phyloP scores from a whole-genome alignment of 495 filamentous ascomycete genomes.

The Aspergillus wentii region DNA sequence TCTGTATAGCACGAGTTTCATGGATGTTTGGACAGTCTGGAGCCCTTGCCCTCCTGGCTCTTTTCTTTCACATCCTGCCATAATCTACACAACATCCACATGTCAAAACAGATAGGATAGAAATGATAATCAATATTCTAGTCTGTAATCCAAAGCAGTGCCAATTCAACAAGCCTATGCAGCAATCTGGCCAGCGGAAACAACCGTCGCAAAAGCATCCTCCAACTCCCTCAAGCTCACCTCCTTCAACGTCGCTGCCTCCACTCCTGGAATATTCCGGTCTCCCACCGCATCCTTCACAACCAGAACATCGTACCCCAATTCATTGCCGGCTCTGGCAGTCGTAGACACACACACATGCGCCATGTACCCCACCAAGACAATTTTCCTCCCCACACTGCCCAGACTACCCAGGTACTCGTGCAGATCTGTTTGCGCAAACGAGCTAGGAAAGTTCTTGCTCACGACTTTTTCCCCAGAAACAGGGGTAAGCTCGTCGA shows the following conservation, averaged over 20 bases:
- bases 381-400: conserved; percentile 40
- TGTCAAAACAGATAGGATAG: no score
- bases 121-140: no score
- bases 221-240: conserved; percentile 39
- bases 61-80: no score
- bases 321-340: conserved; percentile 46
- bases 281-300: conserved; percentile 55
- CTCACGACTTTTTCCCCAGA: conserved; percentile 40
- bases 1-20: no score
- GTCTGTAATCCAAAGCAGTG: no score
- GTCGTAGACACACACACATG: conserved; percentile 62
- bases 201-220: conserved; percentile 43
- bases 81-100: no score
- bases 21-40: no score
- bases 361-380: conserved; percentile 52
- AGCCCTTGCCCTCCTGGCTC: no score
- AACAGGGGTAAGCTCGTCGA: conserved; percentile 43
- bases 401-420: conserved; percentile 28
- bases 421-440: conserved; percentile 42
- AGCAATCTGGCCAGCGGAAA: conserved; percentile 28
- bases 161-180: no score
- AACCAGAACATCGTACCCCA: conserved; percentile 55
- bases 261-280: conserved; percentile 49
- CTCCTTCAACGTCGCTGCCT: conserved; percentile 30
- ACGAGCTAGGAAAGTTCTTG: conserved; percentile 44